Base-by-base conservation (phyloP, 345 rosid species). In the Populus alba region DNA sequence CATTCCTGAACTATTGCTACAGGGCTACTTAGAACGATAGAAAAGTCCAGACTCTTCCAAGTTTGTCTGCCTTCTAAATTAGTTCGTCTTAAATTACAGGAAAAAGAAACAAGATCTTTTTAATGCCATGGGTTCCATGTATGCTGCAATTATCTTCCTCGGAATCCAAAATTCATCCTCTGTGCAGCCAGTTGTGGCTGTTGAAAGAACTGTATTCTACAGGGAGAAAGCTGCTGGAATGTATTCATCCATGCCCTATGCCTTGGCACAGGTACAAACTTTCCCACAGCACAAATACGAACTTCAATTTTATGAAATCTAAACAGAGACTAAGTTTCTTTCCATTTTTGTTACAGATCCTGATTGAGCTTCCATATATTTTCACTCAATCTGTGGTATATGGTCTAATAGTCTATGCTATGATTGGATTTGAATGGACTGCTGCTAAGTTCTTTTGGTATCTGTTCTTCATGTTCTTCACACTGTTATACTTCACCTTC, bases 61-160 rank as follows among this genome's bases (percentile, higher is more conserved):
- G 47, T 43, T 2, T 43, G 49, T 37, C 53, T 17, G 9, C 18
- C 45, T 72, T 53, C 18, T 59, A 2, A 53, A 57, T 66, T 62
- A 41, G 71, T 7, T 49, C 22, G 70, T 66, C 43, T 29, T 71
- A n/a, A 75, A 70, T 31, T 74, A 31, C 86, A 93, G 93, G 80
- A 33, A 1, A 59, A 84, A 51, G 70, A 39, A 38, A 43, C 94
- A 88, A 63, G 95, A 91, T 80, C 78, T 92, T 70, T 57, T 77
- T 45, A 91, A 91, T 80, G 87, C 95, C 73, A 87, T 91, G 92
- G 95, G 97, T 55, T 90, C 95, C 3, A 88, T 91, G 91, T 89
- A 84, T 66, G 75, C 88, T 57, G 89, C 95, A 18, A 85, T 88
- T 77, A 74, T 90, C 63, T 92, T 91, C 90, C 81, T 91, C 25